Conservation (phyloP, 2,329 filamentous ascomycete genomes). For the Epicoccum nigrum region DNA sequence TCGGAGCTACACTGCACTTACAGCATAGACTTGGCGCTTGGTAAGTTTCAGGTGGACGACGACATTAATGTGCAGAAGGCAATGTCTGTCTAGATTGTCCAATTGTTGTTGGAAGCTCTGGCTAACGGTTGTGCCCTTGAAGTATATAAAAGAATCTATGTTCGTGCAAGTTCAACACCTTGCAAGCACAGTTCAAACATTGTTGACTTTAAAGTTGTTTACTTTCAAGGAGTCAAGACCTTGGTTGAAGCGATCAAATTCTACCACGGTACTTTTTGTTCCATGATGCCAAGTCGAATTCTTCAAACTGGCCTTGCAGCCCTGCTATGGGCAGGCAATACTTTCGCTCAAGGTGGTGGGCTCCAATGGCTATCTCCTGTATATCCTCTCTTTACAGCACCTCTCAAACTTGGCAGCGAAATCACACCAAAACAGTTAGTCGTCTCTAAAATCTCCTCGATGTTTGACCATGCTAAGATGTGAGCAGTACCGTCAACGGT, state of each 20-base stretch:
- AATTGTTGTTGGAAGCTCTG: background rate
- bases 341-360: background rate
- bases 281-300: background rate
- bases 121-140: too few species aligned
- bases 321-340: background rate
- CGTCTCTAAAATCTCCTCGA: background rate
- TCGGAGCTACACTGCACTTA: background rate
- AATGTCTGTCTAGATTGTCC: background rate
- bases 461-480: background rate
- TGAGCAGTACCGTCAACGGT: background rate
- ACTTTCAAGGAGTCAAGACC: too few species aligned
- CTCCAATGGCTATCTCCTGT: background rate
- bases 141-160: background rate
- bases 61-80: background rate
- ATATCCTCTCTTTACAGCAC: background rate
- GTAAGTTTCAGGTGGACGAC: background rate
- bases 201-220: too few species aligned
- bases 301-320: background rate
- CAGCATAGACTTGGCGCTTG: background rate
- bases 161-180: background rate
- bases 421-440: background rate
- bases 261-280: background rate
- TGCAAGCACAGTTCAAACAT: background rate
- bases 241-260: too few species aligned
- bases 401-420: background rate